Conservation (phyloP, 148 eudicot genomes). For the Pouteria glomerata region DNA sequence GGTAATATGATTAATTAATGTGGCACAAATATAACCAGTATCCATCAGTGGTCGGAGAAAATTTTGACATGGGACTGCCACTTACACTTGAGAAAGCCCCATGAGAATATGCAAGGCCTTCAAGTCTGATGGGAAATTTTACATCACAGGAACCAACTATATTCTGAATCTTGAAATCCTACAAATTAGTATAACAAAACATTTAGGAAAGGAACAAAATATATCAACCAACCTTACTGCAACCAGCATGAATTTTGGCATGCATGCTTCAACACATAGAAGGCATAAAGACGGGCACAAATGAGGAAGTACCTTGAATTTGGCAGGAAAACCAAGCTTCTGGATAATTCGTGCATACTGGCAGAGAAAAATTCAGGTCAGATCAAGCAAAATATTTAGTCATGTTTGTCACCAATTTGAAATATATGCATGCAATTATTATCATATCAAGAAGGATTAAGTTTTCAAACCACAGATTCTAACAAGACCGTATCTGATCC, state of each 20-base stretch:
- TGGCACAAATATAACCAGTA: not conserved
- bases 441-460: not conserved
- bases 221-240: not conserved
- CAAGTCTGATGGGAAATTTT: slow-evolving; percentile 67
- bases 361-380: slow-evolving; percentile 12
- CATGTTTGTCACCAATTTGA: not conserved
- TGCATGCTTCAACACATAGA: not conserved
- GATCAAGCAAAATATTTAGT: not conserved
- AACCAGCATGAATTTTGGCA: not conserved
- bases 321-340: slow-evolving; percentile 77
- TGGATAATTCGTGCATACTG: slow-evolving; percentile 79
- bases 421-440: not conserved
- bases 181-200: not conserved
- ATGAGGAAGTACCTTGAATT: slow-evolving; percentile 50
- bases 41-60: not conserved
- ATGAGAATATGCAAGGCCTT: slow-evolving; percentile 72
- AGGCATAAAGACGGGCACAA: not conserved
- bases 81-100: slow-evolving; percentile 74
- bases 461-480: not conserved
- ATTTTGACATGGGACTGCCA: not conserved
- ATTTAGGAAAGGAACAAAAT: not conserved
- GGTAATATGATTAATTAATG: not conserved
- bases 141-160: slow-evolving; percentile 79
- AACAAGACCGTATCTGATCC: not conserved
- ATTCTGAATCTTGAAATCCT: slow-evolving; percentile 82